A percentile compares a stretch with the other conserved stretches of the same genome.
Conservation (phyloP, 164 flowering plant species). For the Aristolochia fimbriata region DNA sequence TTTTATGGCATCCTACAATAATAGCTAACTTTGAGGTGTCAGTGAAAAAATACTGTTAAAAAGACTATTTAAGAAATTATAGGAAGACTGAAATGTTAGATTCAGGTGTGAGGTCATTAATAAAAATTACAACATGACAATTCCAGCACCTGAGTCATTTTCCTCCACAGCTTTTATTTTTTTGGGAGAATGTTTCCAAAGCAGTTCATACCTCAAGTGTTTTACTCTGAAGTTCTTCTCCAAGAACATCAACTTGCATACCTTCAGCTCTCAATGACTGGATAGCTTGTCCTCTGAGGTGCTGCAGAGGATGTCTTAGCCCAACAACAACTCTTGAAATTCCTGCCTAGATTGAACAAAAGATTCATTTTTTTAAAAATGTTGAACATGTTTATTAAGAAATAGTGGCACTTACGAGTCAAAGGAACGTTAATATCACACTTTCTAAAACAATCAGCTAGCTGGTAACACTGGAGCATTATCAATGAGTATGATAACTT, state of each 20-base stretch:
- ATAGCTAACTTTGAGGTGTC: background rate
- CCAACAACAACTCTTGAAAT: constrained; percentile 82
- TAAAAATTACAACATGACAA: background rate
- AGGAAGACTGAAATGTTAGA: too few species aligned
- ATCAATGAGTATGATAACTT: too few species aligned
- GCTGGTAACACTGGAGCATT: too few species aligned
- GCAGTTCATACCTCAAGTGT: constrained; percentile 41
- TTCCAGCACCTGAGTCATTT: constrained; percentile 48
- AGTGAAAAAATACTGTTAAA: background rate
- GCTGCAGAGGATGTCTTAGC: constrained; percentile 76
- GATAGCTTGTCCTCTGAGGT: constrained; percentile 74
- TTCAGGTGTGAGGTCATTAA: background rate
- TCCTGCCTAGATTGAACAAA: constrained; percentile 64
- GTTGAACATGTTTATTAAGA: too few species aligned
- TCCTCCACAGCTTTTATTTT: constrained; percentile 71
- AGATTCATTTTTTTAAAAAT: constrained; percentile 1
- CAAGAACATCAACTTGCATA: constrained; percentile 80
- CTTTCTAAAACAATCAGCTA: too few species aligned
- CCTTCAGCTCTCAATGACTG: constrained; percentile 67
- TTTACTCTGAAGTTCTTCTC: constrained; percentile 78
- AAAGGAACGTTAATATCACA: too few species aligned
- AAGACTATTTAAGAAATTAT: too few species aligned
- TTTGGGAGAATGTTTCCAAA: too few species aligned
- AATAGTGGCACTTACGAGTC: too few species aligned
- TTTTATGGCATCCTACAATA: constrained; percentile 72